Evolutionary conservation across 2,329 filamentous ascomycete species (phyloP).

Genomic region (Cytospora piceicola): DNA sequence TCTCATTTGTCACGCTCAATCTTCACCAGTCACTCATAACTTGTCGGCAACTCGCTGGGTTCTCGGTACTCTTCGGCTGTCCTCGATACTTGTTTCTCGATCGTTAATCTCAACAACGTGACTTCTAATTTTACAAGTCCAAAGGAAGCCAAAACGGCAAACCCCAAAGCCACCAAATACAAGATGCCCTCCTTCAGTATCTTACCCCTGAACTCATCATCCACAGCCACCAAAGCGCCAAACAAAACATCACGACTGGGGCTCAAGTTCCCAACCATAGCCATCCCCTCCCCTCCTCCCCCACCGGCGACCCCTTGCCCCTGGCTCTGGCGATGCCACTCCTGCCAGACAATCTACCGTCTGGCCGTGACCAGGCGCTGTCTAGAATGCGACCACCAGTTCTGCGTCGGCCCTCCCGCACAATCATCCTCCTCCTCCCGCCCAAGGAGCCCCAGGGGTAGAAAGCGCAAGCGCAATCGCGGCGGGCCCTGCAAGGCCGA

Average conservation of each 20-base stretch:
- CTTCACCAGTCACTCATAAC: neutral
- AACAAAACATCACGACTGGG: neutral
- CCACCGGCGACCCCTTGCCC: constrained; percentile 26
- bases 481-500: constrained; percentile 34
- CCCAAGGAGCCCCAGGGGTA: constrained; percentile 24
- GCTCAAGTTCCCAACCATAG: neutral
- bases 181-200: neutral
- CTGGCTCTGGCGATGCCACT: constrained; percentile 43
- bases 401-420: constrained; percentile 37
- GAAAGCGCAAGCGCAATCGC: constrained; percentile 20
- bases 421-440: constrained; percentile 28
- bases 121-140: no score
- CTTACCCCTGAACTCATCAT: neutral
- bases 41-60: neutral
- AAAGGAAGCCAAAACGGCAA: neutral
- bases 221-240: neutral
- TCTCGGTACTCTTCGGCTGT: neutral
- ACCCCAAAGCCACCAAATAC: neutral
- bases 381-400: constrained; percentile 44
- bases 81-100: neutral
- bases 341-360: constrained; percentile 37
- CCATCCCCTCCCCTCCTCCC: constrained; percentile 14
- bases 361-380: constrained; percentile 43
- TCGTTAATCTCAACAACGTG: neutral
- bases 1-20: neutral